phyloP scores from a whole-genome alignment of 192 early-diverging fungal genomes.

The Funneliformis mosseae region DNA sequence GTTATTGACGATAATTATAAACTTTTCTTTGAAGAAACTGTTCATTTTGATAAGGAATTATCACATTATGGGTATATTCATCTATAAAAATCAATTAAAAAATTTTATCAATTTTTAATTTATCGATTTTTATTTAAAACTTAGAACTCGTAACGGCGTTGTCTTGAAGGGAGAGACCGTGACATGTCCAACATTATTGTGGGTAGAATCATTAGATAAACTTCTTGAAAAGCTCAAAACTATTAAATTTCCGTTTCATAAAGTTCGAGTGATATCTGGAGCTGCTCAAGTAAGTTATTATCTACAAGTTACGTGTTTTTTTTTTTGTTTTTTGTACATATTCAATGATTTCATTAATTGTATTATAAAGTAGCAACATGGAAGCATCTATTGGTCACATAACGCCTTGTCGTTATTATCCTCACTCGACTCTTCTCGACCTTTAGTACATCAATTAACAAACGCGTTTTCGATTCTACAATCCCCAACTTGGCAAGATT shows the following conservation, averaged over 20 bases:
- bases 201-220: conserved; percentile 72
- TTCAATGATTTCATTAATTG: not conserved
- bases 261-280: conserved; percentile 62
- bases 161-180: conserved; percentile 52
- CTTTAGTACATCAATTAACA: conserved; percentile 56
- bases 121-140: not conserved
- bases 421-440: conserved; percentile 38
- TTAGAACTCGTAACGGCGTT: conserved; percentile 47
- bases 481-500: conserved; percentile 87
- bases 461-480: conserved; percentile 55
- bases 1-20: conserved; percentile 43
- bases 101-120: conserved; percentile 2
- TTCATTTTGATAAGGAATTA: conserved; percentile 69
- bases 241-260: conserved; percentile 40
- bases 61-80: conserved; percentile 48
- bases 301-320: not conserved
- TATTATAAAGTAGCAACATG: conserved; percentile 68
- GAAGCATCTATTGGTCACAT: conserved; percentile 76
- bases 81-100: conserved; percentile 27
- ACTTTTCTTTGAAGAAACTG: conserved; percentile 50
- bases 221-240: conserved; percentile 55
- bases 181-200: conserved; percentile 75
- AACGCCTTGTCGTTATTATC: conserved; percentile 48
- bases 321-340: too few species aligned
- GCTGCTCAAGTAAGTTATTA: conserved; percentile 60